Evolutionary conservation across 2,329 filamentous ascomycete species (phyloP).

Genomic region (Drechslerella coelobrocha): DNA sequence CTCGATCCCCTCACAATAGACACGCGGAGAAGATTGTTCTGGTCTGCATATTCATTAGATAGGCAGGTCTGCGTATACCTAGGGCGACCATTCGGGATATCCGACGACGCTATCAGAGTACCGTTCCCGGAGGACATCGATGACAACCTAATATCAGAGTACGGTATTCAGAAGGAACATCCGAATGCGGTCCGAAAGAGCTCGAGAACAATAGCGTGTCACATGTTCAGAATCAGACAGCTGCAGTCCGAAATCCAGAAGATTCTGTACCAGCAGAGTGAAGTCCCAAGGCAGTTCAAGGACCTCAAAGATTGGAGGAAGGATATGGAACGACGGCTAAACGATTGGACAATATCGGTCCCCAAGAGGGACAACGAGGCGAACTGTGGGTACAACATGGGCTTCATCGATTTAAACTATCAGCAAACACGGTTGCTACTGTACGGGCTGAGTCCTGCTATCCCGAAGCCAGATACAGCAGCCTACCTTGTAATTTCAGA

Average conservation of each 20-base stretch:
- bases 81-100: constrained; percentile 88
- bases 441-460: constrained; percentile 53
- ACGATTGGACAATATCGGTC: constrained; percentile 75
- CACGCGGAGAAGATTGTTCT: constrained; percentile 85
- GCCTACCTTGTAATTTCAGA: constrained; percentile 53
- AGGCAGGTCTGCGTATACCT: constrained; percentile 91
- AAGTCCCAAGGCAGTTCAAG: constrained; percentile 78
- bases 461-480: constrained; percentile 51
- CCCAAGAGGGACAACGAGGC: constrained; percentile 52
- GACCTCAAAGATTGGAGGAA: constrained; percentile 87
- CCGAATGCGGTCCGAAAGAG: constrained; percentile 59
- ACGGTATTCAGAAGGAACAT: constrained; percentile 72
- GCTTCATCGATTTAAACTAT: constrained; percentile 54
- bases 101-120: constrained; percentile 91
- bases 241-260: constrained; percentile 94
- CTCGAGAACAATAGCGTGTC: constrained; percentile 87
- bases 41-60: constrained; percentile 95
- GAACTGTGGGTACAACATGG: constrained; percentile 53
- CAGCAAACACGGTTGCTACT: constrained; percentile 53
- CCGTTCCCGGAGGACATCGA: constrained; percentile 89
- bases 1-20: constrained; percentile 73
- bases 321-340: constrained; percentile 82
- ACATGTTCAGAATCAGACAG: constrained; percentile 87
- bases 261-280: constrained; percentile 86
- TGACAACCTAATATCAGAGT: constrained; percentile 82